phyloP scores from a whole-genome alignment of 495 filamentous ascomycete genomes.

The Apiosordaria backusii region DNA sequence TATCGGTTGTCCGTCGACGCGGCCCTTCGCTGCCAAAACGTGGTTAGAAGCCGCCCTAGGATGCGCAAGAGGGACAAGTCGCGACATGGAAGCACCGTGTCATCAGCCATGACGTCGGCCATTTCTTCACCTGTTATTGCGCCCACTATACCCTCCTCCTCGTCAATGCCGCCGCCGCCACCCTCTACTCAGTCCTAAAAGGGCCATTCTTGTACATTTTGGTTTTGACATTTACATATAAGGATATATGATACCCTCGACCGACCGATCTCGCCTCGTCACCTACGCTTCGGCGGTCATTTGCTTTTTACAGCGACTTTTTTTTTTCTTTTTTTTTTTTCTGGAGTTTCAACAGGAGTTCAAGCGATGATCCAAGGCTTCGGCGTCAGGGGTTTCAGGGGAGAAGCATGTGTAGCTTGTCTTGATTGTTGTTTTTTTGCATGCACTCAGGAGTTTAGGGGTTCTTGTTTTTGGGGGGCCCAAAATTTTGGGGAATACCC shows the following conservation, averaged over 20 bases:
- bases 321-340: neutral
- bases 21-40: constrained; percentile 40
- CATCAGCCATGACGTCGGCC: constrained; percentile 22
- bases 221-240: neutral
- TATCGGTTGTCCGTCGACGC: constrained; percentile 42
- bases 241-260: neutral
- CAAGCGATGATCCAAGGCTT: neutral
- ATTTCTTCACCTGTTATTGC: constrained; percentile 18
- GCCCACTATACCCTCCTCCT: constrained; percentile 14
- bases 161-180: neutral
- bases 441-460: neutral
- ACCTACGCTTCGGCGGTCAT: neutral
- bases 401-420: constrained; percentile 7
- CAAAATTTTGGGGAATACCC: constrained; percentile 4
- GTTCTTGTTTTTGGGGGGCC: neutral
- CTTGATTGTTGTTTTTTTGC: constrained; percentile 3
- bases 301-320: neutral
- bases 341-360: constrained; percentile 10
- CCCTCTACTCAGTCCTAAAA: neutral
- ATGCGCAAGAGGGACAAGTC: constrained; percentile 41
- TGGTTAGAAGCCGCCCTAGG: constrained; percentile 40
- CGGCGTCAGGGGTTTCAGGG: neutral
- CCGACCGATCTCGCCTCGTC: neutral
- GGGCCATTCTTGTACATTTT: neutral
- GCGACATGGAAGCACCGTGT: constrained; percentile 14